Conservation (phyloP, 306 rosid species). For the Psophocarpus tetragonolobus region DNA sequence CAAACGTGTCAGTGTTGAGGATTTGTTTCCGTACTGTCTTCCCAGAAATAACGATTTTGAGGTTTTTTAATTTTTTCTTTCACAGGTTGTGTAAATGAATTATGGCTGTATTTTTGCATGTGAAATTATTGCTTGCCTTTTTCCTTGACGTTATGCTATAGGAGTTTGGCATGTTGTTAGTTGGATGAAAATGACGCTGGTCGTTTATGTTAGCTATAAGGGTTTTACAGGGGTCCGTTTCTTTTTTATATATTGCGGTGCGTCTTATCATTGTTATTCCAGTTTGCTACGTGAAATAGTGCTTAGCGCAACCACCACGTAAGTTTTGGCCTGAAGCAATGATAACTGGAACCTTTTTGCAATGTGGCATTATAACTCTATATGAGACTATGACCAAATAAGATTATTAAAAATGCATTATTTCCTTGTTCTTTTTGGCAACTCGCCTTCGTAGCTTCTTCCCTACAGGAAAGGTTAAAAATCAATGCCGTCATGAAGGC, state of each 20-base stretch:
- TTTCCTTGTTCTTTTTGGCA: neutral
- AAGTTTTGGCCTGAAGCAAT: slow-evolving; percentile 26
- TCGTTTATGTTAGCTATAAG: slow-evolving; percentile 30
- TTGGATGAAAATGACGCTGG: slow-evolving; percentile 36
- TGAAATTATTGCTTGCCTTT: slow-evolving; percentile 28
- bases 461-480: slow-evolving; percentile 6
- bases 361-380: neutral
- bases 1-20: neutral
- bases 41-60: neutral
- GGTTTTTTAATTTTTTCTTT: neutral
- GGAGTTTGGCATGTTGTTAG: slow-evolving; percentile 18
- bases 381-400: neutral
- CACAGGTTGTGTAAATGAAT: neutral
- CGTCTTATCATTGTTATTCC: neutral
- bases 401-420: neutral
- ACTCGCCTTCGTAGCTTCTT: neutral
- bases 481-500: slow-evolving; percentile 20
- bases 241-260: neutral
- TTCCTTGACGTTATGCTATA: slow-evolving; percentile 24
- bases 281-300: neutral
- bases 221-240: slow-evolving; percentile 23
- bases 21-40: neutral
- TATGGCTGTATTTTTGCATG: neutral
- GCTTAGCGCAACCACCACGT: neutral
- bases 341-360: neutral